Conservation (phyloP, 2,329 filamentous ascomycete species). For the Botrytis byssoidea region DNA sequence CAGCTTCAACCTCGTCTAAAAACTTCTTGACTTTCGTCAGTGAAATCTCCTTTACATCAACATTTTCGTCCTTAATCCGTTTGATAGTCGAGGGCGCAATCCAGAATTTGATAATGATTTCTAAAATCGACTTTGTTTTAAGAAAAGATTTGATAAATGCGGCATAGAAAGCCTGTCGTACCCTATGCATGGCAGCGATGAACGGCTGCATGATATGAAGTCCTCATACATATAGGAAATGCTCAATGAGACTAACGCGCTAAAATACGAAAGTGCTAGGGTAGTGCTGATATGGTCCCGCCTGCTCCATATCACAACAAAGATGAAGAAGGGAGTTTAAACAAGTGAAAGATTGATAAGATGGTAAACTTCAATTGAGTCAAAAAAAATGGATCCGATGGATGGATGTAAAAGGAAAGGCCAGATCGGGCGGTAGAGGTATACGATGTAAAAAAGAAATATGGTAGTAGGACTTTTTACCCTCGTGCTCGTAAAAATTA, state of each 20-base stretch:
- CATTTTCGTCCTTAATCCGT: slow-evolving; percentile 29
- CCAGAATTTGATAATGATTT: slow-evolving; percentile 57
- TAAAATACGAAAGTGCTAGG: slow-evolving; percentile 24
- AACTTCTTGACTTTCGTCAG: slow-evolving; percentile 45
- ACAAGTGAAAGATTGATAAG: neutral
- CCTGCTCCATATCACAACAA: slow-evolving; percentile 9
- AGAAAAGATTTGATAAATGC: slow-evolving; percentile 57
- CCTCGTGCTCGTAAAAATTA: slow-evolving; percentile 9
- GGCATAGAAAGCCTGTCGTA: slow-evolving; percentile 54
- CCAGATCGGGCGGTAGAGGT: neutral
- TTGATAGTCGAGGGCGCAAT: slow-evolving; percentile 41
- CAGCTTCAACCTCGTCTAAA: slow-evolving; percentile 54
- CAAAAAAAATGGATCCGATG: neutral
- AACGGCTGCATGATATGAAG: slow-evolving; percentile 46
- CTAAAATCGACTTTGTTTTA: slow-evolving; percentile 57
- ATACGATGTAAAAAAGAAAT: neutral
- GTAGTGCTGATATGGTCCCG: slow-evolving; percentile 12
- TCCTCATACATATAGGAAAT: slow-evolving; percentile 37
- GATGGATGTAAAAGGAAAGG: neutral
- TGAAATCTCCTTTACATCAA: slow-evolving; percentile 23
- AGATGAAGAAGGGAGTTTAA: neutral
- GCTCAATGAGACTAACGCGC: slow-evolving; percentile 21
- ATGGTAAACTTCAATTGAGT: neutral
- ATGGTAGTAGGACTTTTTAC: slow-evolving; percentile 10
- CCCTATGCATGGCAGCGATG: slow-evolving; percentile 56